Base-by-base conservation (phyloP, 176 grass and related monocot genomes). In the Thinopyrum elongatum region DNA sequence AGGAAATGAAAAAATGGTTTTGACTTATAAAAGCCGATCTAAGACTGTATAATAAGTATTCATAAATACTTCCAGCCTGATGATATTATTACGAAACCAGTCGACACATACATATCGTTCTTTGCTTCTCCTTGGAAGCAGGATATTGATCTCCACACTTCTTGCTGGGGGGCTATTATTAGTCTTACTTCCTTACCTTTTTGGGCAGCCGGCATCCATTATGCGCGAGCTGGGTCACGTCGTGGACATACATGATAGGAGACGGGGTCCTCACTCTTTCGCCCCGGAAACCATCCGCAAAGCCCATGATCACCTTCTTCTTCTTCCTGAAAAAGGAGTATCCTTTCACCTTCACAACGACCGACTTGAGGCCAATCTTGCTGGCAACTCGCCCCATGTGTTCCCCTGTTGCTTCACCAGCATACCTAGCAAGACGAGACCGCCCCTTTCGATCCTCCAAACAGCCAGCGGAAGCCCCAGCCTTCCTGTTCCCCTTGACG, bases 321-420 rank as follows among this genome's bases (percentile, higher is more conserved):
- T 75, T 75, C 72, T 74, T 75, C 72, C 72, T 75, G 72, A 75
- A 75, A 2, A 75, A 75, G 41, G 72, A 75, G 72, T 75, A 75
- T 8, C 72, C 72, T 51, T 75, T 75, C 72, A 75, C 72, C 72
- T 44, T 75, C 7, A 75, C 72, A 1, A 75, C 25, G 0, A 75
- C 25, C 25, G 72, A 75, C 26, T 75, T 75, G 72, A 75, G 4
- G 23, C 42, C 72, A 44, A 75, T 75, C 26, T 75, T 75, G 41
- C 25, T 49, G 3, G 72, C 72, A 1, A 16, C 9, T 27, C 72
- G 72, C 15, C 72, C 72, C 72, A 75, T 75, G 72, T 75, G 72
- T 27, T 75, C 72, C 13, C 72, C 72, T 1, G 72, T 75, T 14
- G 72, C 72, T 44, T 75, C 72, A 4, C 72, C 72, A 7, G 72